Evolutionary conservation across 129 eudicot genomes (phyloP).

Genomic region (Flaveria linearis): DNA sequence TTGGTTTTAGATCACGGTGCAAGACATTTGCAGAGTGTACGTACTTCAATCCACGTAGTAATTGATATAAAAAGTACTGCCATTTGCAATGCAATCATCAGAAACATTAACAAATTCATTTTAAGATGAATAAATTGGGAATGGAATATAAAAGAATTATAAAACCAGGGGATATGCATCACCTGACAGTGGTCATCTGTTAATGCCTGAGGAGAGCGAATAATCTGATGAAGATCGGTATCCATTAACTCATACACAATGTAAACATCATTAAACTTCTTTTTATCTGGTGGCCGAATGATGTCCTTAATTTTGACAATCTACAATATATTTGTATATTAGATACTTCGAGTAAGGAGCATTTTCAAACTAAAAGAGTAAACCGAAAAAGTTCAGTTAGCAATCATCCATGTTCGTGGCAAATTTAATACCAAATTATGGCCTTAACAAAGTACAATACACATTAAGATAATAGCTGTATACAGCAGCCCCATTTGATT

Average conservation of each 20-base stretch:
- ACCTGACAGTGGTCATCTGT: constrained; percentile 19
- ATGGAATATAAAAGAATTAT: not conserved
- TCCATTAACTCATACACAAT: constrained; percentile 21
- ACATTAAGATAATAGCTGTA: not conserved
- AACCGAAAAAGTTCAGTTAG: not conserved
- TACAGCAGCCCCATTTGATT: not conserved
- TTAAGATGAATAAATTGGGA: not conserved
- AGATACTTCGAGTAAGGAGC: not conserved
- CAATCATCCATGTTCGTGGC: not conserved
- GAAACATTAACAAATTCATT: not conserved
- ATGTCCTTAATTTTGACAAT: constrained; percentile 17
- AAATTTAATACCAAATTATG: not conserved
- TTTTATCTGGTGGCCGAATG: constrained; percentile 10
- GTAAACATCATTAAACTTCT: constrained; percentile 11
- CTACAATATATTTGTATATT: not conserved
- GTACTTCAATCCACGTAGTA: constrained; percentile 6
- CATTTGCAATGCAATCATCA: not conserved
- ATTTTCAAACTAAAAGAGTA: not conserved
- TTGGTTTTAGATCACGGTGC: constrained; percentile 15
- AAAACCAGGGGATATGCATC: not conserved
- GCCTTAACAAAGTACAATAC: constrained; percentile 12
- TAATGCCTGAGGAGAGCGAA: constrained; percentile 15
- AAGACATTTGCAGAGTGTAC: constrained; percentile 13
- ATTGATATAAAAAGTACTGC: constrained; percentile 5
- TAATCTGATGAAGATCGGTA: constrained; percentile 14